These are phyloP conservation scores for Silene vulgaris DNA, from an alignment of 179 eudicot genomes.

Conservation along the genomic window DNA sequence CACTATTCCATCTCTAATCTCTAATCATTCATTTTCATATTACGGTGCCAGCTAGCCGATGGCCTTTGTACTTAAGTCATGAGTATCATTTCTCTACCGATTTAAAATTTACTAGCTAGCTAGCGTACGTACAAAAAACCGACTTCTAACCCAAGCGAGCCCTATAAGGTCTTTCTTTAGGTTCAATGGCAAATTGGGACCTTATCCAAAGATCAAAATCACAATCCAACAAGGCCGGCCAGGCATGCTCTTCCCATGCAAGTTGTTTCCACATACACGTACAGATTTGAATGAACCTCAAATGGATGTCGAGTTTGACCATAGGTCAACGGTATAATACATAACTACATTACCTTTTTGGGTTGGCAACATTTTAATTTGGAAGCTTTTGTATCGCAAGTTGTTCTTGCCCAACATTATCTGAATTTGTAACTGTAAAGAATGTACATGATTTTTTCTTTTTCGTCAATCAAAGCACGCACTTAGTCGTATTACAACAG, in stretches of 20 bases:
- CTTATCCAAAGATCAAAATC: slow-evolving; percentile 6
- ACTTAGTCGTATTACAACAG: too few species aligned
- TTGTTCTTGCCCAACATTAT: background rate
- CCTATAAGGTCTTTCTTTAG: background rate
- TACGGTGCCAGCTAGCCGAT: too few species aligned
- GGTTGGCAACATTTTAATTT: background rate
- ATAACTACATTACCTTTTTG: background rate
- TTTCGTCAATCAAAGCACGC: too few species aligned
- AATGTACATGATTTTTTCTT: too few species aligned
- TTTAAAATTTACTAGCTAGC: too few species aligned
- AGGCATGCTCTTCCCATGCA: slow-evolving; percentile 7
- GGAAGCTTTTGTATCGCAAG: background rate
- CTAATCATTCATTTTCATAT: too few species aligned
- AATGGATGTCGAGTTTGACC: background rate
- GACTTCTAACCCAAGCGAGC: too few species aligned
- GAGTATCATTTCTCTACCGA: too few species aligned
- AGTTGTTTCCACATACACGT: slow-evolving; percentile 8
- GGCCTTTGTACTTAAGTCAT: too few species aligned
- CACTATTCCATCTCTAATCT: too few species aligned
- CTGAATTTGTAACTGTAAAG: background rate
- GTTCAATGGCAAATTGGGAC: background rate
- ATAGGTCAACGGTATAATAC: background rate
- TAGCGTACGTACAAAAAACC: too few species aligned
- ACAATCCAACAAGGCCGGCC: slow-evolving; percentile 5
- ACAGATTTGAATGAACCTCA: background rate